Conservation (phyloP, 2,329 filamentous ascomycete species). For the Colletotrichum ledebouriae region DNA sequence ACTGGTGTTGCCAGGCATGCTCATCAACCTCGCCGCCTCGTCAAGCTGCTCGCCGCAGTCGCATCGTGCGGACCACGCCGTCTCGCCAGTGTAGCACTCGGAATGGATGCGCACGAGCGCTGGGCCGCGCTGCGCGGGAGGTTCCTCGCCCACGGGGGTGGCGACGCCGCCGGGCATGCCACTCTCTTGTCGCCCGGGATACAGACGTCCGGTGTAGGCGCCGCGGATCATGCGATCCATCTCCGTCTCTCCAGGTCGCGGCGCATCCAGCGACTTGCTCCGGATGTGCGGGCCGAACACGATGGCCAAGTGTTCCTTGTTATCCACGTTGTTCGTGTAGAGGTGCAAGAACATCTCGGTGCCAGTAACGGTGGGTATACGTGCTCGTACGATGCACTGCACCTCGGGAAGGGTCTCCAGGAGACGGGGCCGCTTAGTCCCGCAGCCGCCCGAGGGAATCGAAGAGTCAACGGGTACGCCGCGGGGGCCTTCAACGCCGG, state of each 20-base stretch:
- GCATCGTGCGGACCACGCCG: conserved; percentile 96
- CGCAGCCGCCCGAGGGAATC: conserved; percentile 69
- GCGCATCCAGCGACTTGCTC: conserved; percentile 77
- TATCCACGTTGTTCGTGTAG: conserved; percentile 92
- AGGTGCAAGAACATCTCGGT: conserved; percentile 98
- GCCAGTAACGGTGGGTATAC: conserved; percentile 91
- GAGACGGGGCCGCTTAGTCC: conserved; percentile 76
- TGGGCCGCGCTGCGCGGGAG: conserved; percentile 51
- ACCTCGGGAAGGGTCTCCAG: conserved; percentile 84
- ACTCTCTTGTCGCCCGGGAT: conserved; percentile 85
- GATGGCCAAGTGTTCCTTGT: conserved; percentile 96
- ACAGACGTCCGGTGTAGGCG: conserved; percentile 90
- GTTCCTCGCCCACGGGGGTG: conserved; percentile 40
- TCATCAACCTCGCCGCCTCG: conserved; percentile 95
- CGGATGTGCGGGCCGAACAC: conserved; percentile 93
- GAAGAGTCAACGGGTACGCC: conserved; percentile 73
- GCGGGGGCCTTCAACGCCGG: conserved; percentile 57
- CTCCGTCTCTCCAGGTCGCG: conserved; percentile 83
- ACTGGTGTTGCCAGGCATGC: conserved; percentile 70
- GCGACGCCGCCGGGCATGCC: conserved; percentile 64
- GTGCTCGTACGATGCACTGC: conserved; percentile 92
- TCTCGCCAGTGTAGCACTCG: conserved; percentile 98
- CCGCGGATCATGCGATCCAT: conserved; percentile 94
- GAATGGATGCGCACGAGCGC: conserved; percentile 96
- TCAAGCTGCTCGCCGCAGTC: conserved; percentile 98